Evolutionary conservation across 345 rosid species (phyloP), one percentile per base, ranked within the genome.

Genomic region (Moringa oleifera): DNA sequence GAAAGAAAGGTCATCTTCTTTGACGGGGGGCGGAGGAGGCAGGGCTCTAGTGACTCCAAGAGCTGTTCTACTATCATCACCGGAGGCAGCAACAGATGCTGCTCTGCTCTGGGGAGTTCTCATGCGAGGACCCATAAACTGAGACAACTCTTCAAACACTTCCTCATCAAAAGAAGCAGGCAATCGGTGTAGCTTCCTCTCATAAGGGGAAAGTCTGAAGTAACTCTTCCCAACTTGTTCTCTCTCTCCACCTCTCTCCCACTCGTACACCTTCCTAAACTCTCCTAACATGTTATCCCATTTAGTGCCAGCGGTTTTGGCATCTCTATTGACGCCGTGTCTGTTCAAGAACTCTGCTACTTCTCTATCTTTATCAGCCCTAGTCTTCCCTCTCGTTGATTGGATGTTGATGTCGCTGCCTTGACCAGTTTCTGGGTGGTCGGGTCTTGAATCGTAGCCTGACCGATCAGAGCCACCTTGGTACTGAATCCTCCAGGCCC

Each of bases 281-380:
- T 94, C 99, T 16, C 99, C 99, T 65, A 94, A 74, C 99, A 94
- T 94, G 68, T 94, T 94, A 72, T 94, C 99, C 99, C 99, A 94
- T 65, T 94, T 94, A 11, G 99, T 94, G 25, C 97, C 96, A 11
- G 99, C 95, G 4, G 95, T 94, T 74, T 94, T 94, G 3, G 97
- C 81, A 63, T 94, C 99, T 59, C 99, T 79, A 59, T 77, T 86
- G 20, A 94, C 71, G 2, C 96, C 97, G 19, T 94, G 92, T 23
- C 77, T 79, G 73, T 83, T 85, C 67, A 94, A 57, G 66, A 74
- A 94, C 64, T 88, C 99, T 0, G 97, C 96, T n/a, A 94, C 99
- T 61, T 90, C 97, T 53, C 81, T 77, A 65, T 94, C 99, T 73
- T 94, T 94, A 47, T 90, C 99, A 2, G 97, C 97, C 25, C 99